Evolutionary conservation across 768 basidiomycete species (phyloP).

Genomic region (Gymnopilus dilepis): DNA sequence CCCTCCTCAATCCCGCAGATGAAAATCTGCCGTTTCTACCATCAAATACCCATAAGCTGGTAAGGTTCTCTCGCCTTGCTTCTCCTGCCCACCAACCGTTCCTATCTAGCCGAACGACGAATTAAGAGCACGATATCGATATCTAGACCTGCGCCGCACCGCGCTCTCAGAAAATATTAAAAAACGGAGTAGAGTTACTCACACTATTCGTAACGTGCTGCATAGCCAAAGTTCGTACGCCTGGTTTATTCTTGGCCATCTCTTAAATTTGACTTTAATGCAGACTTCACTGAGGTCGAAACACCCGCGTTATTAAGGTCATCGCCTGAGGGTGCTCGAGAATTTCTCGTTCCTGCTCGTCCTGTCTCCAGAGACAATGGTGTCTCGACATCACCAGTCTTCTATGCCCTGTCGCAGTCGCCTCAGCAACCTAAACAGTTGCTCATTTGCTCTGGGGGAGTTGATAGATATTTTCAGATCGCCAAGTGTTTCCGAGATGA

Average conservation of each 20-base stretch:
- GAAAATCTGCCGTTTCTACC: conserved; percentile 82
- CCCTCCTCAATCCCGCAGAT: conserved; percentile 81
- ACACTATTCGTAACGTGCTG: conserved; percentile 72
- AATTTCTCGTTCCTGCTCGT: conserved; percentile 90
- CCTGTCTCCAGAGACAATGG: conserved; percentile 34
- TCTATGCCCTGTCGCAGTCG: conserved; percentile 93
- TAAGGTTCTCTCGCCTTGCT: conserved; percentile 43
- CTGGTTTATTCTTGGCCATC: neutral
- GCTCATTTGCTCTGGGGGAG: conserved; percentile 84
- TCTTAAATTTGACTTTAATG: conserved; percentile 12
- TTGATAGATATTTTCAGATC: conserved; percentile 93
- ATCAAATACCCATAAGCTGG: conserved; percentile 75
- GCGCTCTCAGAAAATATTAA: conserved; percentile 79
- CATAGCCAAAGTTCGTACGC: conserved; percentile 65
- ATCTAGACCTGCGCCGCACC: conserved; percentile 85
- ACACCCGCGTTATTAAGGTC: conserved; percentile 91
- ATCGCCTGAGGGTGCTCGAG: conserved; percentile 92
- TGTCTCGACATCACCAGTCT: conserved; percentile 44
- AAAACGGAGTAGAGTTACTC: conserved; percentile 82
- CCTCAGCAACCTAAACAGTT: conserved; percentile 97
- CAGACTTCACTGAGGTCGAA: conserved; percentile 93
- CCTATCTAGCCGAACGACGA: conserved; percentile 79
- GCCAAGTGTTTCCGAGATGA: conserved; percentile 97
- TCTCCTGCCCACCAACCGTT: conserved; percentile 8
- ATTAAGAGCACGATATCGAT: conserved; percentile 81